Evolutionary conservation across 2,329 filamentous ascomycete species (phyloP).

Genomic region (Aspergillus texensis): DNA sequence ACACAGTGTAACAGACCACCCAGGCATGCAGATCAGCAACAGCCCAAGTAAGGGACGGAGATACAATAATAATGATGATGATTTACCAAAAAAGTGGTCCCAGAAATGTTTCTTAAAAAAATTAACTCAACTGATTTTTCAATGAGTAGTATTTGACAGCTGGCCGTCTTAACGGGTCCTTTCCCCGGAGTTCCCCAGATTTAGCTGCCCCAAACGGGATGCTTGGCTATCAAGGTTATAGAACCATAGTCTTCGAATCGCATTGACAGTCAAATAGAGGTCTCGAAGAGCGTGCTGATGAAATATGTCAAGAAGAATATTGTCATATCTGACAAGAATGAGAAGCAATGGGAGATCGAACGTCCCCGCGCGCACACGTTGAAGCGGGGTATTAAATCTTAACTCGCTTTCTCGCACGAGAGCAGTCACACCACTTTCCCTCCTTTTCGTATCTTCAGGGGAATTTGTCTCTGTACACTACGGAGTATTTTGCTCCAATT

Average conservation of each 20-base stretch:
- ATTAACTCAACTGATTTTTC: neutral
- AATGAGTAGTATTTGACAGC: neutral
- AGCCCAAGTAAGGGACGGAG: too few species aligned
- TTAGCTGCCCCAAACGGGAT: neutral
- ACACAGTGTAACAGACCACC: neutral
- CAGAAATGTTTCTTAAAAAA: neutral
- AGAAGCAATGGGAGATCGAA: neutral
- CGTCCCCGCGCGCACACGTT: neutral
- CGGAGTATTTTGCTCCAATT: neutral
- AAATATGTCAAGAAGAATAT: neutral
- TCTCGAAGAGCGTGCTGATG: neutral
- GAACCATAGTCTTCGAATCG: neutral
- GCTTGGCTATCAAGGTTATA: neutral
- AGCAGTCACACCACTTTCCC: neutral
- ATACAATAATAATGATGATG: too few species aligned
- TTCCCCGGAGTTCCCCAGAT: neutral
- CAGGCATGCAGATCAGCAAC: neutral
- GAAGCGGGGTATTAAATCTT: neutral
- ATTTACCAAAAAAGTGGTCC: neutral
- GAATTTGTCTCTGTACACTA: neutral
- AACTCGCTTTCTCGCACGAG: neutral
- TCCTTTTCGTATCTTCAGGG: neutral
- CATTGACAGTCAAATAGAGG: neutral
- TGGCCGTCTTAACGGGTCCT: neutral
- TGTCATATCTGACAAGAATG: neutral